Evolutionary conservation across 83 land plant genomes (phyloP), one percentile per base, ranked within the genome.

Genomic region (Larix sibirica): DNA sequence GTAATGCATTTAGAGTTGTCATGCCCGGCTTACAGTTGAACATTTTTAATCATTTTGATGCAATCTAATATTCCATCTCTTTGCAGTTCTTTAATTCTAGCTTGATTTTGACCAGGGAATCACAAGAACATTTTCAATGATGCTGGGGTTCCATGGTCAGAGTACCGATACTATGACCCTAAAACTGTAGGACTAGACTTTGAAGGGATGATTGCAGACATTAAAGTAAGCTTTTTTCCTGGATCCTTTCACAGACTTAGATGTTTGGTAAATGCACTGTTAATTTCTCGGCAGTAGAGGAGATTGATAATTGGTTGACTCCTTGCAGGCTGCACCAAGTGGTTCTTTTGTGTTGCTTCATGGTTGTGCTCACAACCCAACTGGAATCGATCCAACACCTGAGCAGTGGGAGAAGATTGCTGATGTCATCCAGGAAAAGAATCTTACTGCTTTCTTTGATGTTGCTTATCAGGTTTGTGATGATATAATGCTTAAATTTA

Each of bases 351-450:
- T 98, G 12, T 77, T 98, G 80, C 92, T 98, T 60, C 99, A 98
- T 87, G 99, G 98, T 8, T 98, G 99, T 95, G 99, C 99, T 62
- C 99, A 98, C 89, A 98, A 98, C 84, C 99, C 99, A 65, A 98
- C 99, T 86, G 98, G 99, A 44, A 92, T 96, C 71, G 99, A 98
- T 82, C 99, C 99, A 23, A 98, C 99, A 81, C 90, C 90, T 69
- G 96, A 98, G 66, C 94, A 98, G 83, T 98, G 99, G 98, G 93
- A 92, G 77, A 88, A 86, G 63, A 94, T 98, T 81, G 97, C 97
- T 79, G 96, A 96, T 89, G 91, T 92, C 78, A 89, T 95, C 80
- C 89, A 93, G 82, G 94, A 94, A 81, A 98, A 95, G 86, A 88
- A 87, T 73, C 99, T 92, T 64, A 93, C 89, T 83, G 87, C 98